Base-by-base conservation (phyloP, 306 rosid species). In the Sindora glabra region DNA sequence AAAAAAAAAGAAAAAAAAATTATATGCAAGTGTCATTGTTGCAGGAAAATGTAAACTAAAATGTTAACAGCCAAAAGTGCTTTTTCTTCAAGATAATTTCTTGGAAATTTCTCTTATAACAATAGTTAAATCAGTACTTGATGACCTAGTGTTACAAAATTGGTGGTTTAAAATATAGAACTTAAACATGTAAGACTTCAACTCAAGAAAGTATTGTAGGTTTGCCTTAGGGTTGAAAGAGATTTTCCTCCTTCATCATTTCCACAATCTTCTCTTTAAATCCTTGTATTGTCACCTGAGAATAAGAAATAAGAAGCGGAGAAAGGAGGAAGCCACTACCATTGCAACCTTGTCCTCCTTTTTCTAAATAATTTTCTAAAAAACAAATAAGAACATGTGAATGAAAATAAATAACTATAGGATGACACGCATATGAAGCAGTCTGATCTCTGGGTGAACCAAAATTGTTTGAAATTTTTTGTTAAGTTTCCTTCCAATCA, bases 181-280 rank as follows among this genome's bases (percentile, higher is more conserved):
- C 10, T 39, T 36, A 44, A 9, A 39, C 37, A 11, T 61, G 55
- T 30, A 37, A 38, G 23, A 25, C 22, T 55, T 40, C 15, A 64
- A 89, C 99, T 97, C 89, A 97, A 66, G 99, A 89, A 56, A 94
- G 97, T 53, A 94, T 89, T 71, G 89, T 89, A 73, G 99, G 99
- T 23, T 97, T 97, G 62, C 97, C 99, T 74, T 94, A 95, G 22
- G 99, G 86, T 74, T 94, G 89, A 32, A 80, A 94, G 69, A 94
- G 77, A 0, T 57, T 69, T 73, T 94, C 97, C 64, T 81, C 75
- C 88, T 94, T 94, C 99, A 94, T 89, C 86, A 94, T 36, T 59
- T 91, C 91, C 47, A 94, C 99, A 75, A 94, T 86, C 86, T 84
- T 89, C 79, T 86, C 95, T 2, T 95, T 86, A 74, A 94, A 94